Evolutionary conservation across 306 rosid species (phyloP).

Genomic region (Pachyrhizus erosus): DNA sequence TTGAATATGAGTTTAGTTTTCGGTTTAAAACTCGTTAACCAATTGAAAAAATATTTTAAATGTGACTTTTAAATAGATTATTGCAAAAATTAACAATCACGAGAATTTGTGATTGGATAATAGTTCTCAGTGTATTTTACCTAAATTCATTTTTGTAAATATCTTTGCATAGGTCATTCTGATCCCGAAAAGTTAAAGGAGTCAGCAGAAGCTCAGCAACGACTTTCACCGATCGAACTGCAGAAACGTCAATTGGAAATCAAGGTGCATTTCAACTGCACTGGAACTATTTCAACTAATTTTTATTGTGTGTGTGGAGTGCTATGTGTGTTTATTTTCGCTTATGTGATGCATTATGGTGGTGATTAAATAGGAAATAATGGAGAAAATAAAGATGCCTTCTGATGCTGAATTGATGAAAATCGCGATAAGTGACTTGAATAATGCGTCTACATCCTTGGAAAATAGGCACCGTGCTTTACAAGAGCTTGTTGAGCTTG

Average conservation of each 20-base stretch:
- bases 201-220: slow-evolving; percentile 59
- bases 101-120: not conserved
- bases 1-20: not conserved
- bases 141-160: not conserved
- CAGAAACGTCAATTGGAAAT: slow-evolving; percentile 68
- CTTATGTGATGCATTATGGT: slow-evolving; percentile 16
- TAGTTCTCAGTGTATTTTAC: not conserved
- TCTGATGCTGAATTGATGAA: slow-evolving; percentile 88
- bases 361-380: slow-evolving; percentile 61
- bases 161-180: slow-evolving; percentile 65
- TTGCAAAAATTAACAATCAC: not conserved
- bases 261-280: slow-evolving; percentile 53
- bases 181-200: slow-evolving; percentile 78
- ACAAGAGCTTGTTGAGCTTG: slow-evolving; percentile 80
- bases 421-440: slow-evolving; percentile 75
- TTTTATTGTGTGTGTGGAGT: not conserved
- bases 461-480: slow-evolving; percentile 80
- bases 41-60: not conserved
- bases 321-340: not conserved
- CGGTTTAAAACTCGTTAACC: not conserved
- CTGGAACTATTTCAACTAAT: slow-evolving; percentile 14
- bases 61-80: not conserved
- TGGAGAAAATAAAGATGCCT: slow-evolving; percentile 75
- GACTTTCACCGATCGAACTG: slow-evolving; percentile 57
- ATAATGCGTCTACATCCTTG: slow-evolving; percentile 68